Base-by-base conservation (phyloP, 139 green algal genomes). In the Edaphochlamys debaryana region DNA sequence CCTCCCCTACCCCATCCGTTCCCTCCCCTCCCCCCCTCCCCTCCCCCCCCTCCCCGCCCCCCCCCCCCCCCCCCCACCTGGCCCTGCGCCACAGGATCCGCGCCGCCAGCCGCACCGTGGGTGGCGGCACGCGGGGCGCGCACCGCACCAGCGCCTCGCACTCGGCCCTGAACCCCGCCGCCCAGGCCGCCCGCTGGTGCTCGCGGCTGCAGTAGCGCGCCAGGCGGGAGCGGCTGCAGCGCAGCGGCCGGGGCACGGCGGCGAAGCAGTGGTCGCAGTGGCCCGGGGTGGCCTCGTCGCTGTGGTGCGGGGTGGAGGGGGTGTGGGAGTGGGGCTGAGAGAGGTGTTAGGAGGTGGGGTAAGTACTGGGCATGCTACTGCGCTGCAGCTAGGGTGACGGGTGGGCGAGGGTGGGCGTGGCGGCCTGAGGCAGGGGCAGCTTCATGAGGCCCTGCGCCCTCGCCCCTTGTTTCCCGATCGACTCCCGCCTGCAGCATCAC, bases 101-200 rank as follows among this genome's bases (percentile, higher is more conserved):
- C 7, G 87, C 90, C 19, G 92, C 92, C 56, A 96, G 85, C 1
- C 91, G 88, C 8, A 94, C 73, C 2, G 93, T 93, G 15, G 91
- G 63, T 22, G 94, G 90, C 13, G 93, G 93, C 56, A 93, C 74
- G 30, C 79, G 80, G 30, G 90, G 92, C 3, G 89, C 80, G 60
- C 69, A 75, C 0, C 84, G 79, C 4, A 72, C 56, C 71, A 96
- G 80, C 30, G 90, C 90, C 6, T 78, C 82, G 71, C 92, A 95
- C 86, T 97, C 94, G 37, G 91, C 60, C 48, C 73, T 83, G 88
- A 94, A 92, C 0, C 88, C 88, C 0, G 66, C 69, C 22, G 41
- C 36, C 93, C 94, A 97, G 9, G 92, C 93, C 9, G 69, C 74
- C 0, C 40, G 58, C 84, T 97, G 94, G 54, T 93, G 89, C 2